Evolutionary conservation across 1,284 basidiomycete genomes (phyloP), one percentile per base, ranked within the genome.

Genomic region (Dichomitus squalens): DNA sequence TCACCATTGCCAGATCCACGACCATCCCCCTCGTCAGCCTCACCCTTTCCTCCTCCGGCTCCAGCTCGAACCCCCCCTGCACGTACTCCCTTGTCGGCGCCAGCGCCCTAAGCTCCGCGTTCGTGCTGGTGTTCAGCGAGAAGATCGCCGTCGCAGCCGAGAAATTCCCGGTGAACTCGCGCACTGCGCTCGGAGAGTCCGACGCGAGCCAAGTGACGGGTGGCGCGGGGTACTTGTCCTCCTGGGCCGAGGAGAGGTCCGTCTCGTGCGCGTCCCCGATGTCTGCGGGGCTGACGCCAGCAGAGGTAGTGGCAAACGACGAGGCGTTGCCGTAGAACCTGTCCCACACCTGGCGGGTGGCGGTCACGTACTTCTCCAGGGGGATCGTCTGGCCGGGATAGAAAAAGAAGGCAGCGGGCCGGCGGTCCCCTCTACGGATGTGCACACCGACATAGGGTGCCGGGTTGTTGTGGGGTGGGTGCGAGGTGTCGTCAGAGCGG

Each of bases 1-100:
- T 81, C 18, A 86, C 50, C 64, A 87, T 63, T 16, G 86, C 86
- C 61, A 88, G 79, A 68, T 90, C 87, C 2, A 89, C 82, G 49
- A 90, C 68, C 75, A 85, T 81, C 1, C 87, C 87, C 47, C 75
- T 76, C 18, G 86, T 88, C 29, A 81, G 74, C 25, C 66, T 64
- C 9, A 80, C 70, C 50, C 85, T 73, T 51, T 78, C 75, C 43
- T 72, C 73, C 14, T 72, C 60, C 14, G 71, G 65, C 33, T 83
- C 65, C 41, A 65, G 59, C 51, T 76, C 68, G 64, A 87, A 89
- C 43, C 79, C 72, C 18, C 70, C 65, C 69, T 88, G 86, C 25
- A 77, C 72, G 64, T 90, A 89, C 49, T 78, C 81, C 25, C 68
- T 66, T 18, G 75, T 76, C 60, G 84, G 84, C 18, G 81, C 83